Base-by-base conservation (phyloP, 2,329 filamentous ascomycete species). In the Aspergillus ruber region DNA sequence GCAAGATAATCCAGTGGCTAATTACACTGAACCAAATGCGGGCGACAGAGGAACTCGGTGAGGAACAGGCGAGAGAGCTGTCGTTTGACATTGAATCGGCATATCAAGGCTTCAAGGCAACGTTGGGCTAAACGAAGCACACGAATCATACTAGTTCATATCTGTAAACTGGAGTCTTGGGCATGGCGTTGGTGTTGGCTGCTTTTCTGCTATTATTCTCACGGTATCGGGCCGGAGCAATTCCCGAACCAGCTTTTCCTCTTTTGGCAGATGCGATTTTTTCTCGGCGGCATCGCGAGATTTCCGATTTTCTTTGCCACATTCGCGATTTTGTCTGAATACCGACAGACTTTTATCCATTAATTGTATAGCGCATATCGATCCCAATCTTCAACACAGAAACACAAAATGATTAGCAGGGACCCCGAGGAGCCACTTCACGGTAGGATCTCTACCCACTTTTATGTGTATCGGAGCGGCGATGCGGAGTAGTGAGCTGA, bases 1-100 rank as follows among this genome's bases (percentile, higher is more conserved):
- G 88, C 59, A 97, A 97, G 78, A 97, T 98, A 59, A 90, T 98
- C 48, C 90, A 96, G 67, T 98, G 93, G 93, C 78, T 98, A 56
- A 98, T 98, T 60, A 86, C 88, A 6, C 75, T 98, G 54, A 98
- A 98, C 65, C 90, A 96, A 71, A 97, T 98, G 93, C 88, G 88
- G 63, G 93, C 90, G 7, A 90, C 89, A 1, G 90, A 97, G 61
- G 90, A 95, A 66, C 70, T 98, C 57, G 85, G 80, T 57, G 87
- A 95, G 60, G 84, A 91, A 49, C 89, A 96, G 70, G 87, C 87
- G 5, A 78, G 91, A 48, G 90, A 98, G 68, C 74, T 97, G 57
- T 86, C 93, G 56, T 82, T 95, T 67, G 91, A 97, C 66, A 95
- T 97, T 62, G 89, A 95, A 64, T 84, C 88, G 62, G 91, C 91